Evolutionary conservation across 2,329 filamentous ascomycete species (phyloP).

Genomic region (Beauveria sp.): DNA sequence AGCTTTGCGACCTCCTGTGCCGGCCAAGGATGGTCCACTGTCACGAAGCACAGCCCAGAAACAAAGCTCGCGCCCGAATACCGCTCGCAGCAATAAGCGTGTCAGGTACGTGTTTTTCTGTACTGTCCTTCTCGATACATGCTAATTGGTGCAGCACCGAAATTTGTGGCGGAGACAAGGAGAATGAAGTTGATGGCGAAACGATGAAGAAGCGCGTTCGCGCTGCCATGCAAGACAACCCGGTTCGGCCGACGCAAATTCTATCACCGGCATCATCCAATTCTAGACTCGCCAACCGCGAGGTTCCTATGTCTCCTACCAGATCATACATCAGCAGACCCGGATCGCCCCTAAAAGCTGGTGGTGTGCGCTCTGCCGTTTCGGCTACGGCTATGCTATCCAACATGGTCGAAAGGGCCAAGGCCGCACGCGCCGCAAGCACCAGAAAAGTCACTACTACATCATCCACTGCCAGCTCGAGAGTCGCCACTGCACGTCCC

Average conservation of each 20-base stretch:
- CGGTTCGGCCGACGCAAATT: slow-evolving; percentile 46
- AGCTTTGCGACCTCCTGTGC: slow-evolving; percentile 35
- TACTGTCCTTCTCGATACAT: slow-evolving; percentile 18
- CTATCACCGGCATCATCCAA: slow-evolving; percentile 81
- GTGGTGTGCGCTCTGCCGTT: slow-evolving; percentile 31
- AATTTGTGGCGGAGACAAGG: slow-evolving; percentile 60
- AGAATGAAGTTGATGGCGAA: slow-evolving; percentile 58
- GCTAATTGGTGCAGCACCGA: slow-evolving; percentile 45
- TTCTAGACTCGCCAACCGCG: slow-evolving; percentile 53
- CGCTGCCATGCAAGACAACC: slow-evolving; percentile 33
- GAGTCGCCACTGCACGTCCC: slow-evolving; percentile 28
- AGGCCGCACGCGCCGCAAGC: slow-evolving; percentile 43
- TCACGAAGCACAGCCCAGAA: slow-evolving; percentile 18
- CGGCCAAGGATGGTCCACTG: slow-evolving; percentile 38
- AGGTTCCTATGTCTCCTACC: slow-evolving; percentile 40
- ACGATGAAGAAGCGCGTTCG: slow-evolving; percentile 64
- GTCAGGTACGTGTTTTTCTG: slow-evolving; percentile 37
- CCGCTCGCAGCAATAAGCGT: slow-evolving; percentile 35
- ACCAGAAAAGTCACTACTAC: slow-evolving; percentile 40
- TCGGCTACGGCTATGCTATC: slow-evolving; percentile 40
- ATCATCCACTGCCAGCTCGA: slow-evolving; percentile 35
- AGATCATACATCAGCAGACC: slow-evolving; percentile 53
- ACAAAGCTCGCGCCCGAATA: slow-evolving; percentile 16
- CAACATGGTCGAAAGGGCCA: slow-evolving; percentile 54
- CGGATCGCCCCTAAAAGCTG: slow-evolving; percentile 54